phyloP scores from a whole-genome alignment of 2,329 filamentous ascomycete genomes.

The Colletotrichum limetticola region DNA sequence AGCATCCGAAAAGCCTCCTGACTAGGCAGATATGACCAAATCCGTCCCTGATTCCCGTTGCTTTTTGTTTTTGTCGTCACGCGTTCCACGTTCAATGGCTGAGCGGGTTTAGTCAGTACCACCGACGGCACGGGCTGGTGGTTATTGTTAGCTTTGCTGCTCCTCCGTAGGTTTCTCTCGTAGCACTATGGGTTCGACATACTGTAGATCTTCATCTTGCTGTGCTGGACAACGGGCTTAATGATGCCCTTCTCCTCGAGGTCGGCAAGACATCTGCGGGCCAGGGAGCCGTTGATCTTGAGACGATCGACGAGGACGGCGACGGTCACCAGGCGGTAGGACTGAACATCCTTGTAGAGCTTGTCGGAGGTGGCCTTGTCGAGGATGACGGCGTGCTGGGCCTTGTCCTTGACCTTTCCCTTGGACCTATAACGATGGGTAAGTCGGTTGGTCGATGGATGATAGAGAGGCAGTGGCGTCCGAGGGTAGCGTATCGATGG shows the following conservation, averaged over 20 bases:
- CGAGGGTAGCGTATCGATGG: conserved; percentile 16
- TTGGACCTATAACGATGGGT: conserved; percentile 46
- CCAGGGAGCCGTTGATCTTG: conserved; percentile 99
- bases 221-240: conserved; percentile 97
- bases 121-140: conserved; percentile 69
- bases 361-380: conserved; percentile 98
- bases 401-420: conserved; percentile 98
- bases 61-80: conserved; percentile 34
- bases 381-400: conserved; percentile 98
- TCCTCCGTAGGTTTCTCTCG: not conserved
- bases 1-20: conserved; percentile 36
- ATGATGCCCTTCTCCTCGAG: conserved; percentile 98
- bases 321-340: conserved; percentile 99
- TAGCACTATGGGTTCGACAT: conserved; percentile 46
- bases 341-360: conserved; percentile 99
- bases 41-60: conserved; percentile 29
- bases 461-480: not conserved
- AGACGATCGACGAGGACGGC: conserved; percentile 98
- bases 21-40: conserved; percentile 36
- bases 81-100: conserved; percentile 21
- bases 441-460: conserved; percentile 16
- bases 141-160: conserved; percentile 41
- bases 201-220: conserved; percentile 99
- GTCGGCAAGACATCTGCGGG: conserved; percentile 87
- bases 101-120: conserved; percentile 54